Evolutionary conservation across 2,329 filamentous ascomycete genomes (phyloP).

Genomic region (Gyromitra esculenta): DNA sequence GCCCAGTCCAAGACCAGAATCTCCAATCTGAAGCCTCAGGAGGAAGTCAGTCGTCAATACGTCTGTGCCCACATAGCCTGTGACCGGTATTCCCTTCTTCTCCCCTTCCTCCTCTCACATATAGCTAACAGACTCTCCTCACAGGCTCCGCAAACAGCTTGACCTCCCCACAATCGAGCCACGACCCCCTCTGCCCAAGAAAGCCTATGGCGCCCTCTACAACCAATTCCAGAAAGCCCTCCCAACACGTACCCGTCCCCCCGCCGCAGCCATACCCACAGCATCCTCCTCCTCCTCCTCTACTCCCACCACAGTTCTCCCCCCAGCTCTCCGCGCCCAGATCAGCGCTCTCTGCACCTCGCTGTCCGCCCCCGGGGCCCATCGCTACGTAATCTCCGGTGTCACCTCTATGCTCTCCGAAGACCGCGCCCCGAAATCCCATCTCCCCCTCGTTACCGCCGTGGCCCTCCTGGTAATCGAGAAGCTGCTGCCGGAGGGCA

Average conservation of each 20-base stretch:
- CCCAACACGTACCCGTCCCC: constrained; percentile 58
- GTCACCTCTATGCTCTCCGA: constrained; percentile 44
- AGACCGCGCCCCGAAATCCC: constrained; percentile 22
- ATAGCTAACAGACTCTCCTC: constrained; percentile 73
- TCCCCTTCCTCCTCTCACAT: constrained; percentile 79
- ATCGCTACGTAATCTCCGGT: constrained; percentile 44
- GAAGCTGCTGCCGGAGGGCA: constrained; percentile 51
- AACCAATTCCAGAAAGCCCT: constrained; percentile 80
- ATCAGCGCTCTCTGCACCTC: constrained; percentile 31
- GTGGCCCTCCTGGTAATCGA: constrained; percentile 55
- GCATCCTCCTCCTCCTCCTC: constrained; percentile 9
- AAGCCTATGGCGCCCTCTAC: constrained; percentile 85
- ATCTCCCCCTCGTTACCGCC: constrained; percentile 43
- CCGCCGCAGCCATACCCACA: not conserved
- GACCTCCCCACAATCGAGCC: constrained; percentile 80
- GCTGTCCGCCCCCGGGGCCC: constrained; percentile 38
- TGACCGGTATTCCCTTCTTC: constrained; percentile 70
- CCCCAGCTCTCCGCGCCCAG: constrained; percentile 18
- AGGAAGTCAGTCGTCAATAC: constrained; percentile 86
- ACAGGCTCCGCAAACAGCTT: constrained; percentile 73
- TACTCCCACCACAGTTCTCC: constrained; percentile 1
- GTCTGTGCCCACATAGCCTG: constrained; percentile 90
- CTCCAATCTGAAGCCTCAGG: constrained; percentile 80
- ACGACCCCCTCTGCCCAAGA: constrained; percentile 79
- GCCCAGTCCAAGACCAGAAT: constrained; percentile 86